Evolutionary conservation across 2,329 filamentous ascomycete genomes (phyloP).

Genomic region (Arthroderma sp.): DNA sequence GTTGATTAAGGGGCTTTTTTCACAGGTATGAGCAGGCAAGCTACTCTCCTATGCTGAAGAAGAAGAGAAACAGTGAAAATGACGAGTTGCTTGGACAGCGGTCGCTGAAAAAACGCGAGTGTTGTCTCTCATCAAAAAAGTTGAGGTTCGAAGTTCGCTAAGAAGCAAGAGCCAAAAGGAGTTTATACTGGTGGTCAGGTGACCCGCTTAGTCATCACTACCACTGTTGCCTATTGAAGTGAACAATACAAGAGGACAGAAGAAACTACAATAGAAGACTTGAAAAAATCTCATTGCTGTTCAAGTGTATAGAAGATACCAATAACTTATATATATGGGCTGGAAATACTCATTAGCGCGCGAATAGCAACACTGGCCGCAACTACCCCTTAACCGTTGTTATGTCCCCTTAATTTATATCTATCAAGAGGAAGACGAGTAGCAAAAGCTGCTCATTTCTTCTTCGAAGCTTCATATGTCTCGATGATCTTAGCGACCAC

Average conservation of each 20-base stretch:
- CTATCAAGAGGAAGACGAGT: neutral
- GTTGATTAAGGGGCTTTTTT: neutral
- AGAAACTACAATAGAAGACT: neutral
- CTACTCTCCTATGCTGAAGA: neutral
- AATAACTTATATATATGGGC: neutral
- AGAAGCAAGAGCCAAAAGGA: neutral
- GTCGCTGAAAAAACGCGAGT: constrained; percentile 1
- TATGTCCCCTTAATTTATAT: neutral
- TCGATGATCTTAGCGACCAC: constrained; percentile 85
- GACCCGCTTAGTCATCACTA: neutral
- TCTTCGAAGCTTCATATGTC: constrained; percentile 50
- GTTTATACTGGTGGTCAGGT: neutral
- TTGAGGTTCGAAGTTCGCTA: constrained; percentile 2
- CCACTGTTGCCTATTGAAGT: neutral
- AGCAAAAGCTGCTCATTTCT: constrained; percentile 11
- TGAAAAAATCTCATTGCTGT: neutral
- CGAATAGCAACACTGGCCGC: neutral
- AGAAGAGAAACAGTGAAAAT: neutral
- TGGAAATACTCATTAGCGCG: neutral
- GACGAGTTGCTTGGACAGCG: neutral
- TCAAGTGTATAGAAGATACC: neutral
- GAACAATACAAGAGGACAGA: no score
- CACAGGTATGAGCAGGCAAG: neutral
- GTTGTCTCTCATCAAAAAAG: neutral
- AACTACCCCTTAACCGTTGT: neutral